phyloP scores from a whole-genome alignment of 2,329 filamentous ascomycete species.

The Penicillium sp. region DNA sequence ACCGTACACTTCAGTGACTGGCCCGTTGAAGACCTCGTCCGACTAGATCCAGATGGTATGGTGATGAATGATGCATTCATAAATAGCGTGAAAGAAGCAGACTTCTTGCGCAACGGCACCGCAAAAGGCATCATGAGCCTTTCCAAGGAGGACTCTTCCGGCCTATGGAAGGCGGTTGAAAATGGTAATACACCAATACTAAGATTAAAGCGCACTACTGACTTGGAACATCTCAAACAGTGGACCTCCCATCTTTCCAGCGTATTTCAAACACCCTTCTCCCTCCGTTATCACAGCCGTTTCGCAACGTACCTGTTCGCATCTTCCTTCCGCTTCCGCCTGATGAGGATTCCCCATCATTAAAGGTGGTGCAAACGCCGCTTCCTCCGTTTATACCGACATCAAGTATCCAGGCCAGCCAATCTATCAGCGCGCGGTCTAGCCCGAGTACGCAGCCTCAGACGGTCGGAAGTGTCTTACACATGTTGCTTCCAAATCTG shows the following conservation, averaged over 20 bases:
- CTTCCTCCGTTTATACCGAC: conserved; percentile 54
- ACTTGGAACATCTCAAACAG: conserved; percentile 38
- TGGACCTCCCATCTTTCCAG: conserved; percentile 71
- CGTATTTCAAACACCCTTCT: conserved; percentile 76
- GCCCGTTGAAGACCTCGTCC: conserved; percentile 59
- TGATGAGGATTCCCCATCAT: conserved; percentile 45
- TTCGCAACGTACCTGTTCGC: conserved; percentile 83
- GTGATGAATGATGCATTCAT: conserved; percentile 66
- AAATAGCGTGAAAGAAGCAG: conserved; percentile 75
- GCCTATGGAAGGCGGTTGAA: conserved; percentile 78
- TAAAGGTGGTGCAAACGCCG: conserved; percentile 75
- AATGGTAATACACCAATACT: conserved; percentile 52
- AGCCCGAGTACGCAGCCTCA: conserved; percentile 53
- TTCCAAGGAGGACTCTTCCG: conserved; percentile 78
- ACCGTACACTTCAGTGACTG: conserved; percentile 61
- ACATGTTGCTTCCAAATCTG: conserved; percentile 71
- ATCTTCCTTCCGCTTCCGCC: conserved; percentile 77
- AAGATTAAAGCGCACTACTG: not conserved
- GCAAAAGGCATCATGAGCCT: conserved; percentile 88
- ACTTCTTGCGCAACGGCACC: conserved; percentile 83
- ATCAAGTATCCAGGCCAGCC: conserved; percentile 25
- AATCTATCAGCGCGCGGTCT: conserved; percentile 16
- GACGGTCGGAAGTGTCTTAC: conserved; percentile 75
- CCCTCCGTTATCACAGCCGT: conserved; percentile 63
- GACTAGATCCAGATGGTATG: conserved; percentile 55